Conservation (phyloP, 148 eudicot genomes). For the Rhododendron ferrugineum region DNA sequence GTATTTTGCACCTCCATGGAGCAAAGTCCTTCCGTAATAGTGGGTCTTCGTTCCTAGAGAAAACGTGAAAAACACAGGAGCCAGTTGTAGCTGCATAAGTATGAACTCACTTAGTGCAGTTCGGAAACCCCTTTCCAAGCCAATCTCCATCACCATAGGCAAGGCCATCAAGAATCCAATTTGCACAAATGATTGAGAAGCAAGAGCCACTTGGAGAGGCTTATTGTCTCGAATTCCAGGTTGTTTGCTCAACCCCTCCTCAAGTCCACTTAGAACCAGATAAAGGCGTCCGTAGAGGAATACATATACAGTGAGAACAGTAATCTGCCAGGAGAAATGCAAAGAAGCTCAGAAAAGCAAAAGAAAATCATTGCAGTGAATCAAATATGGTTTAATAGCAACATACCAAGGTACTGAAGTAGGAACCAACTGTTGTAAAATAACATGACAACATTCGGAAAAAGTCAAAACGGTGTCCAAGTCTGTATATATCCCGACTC, state of each 20-base stretch:
- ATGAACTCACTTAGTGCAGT: slow-evolving; percentile 87
- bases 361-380: not conserved
- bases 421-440: slow-evolving; percentile 93
- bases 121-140: slow-evolving; percentile 83
- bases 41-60: slow-evolving; percentile 98
- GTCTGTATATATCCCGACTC: slow-evolving; percentile 93
- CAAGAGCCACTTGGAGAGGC: slow-evolving; percentile 90
- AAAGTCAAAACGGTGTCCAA: slow-evolving; percentile 98
- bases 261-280: slow-evolving; percentile 95
- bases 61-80: slow-evolving; percentile 93
- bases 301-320: slow-evolving; percentile 90
- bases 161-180: slow-evolving; percentile 96
- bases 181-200: slow-evolving; percentile 96
- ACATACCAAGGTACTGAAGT: slow-evolving; percentile 88
- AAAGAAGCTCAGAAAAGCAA: slow-evolving; percentile 1
- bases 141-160: slow-evolving; percentile 99
- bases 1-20: slow-evolving; percentile 97
- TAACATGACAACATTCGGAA: slow-evolving; percentile 95
- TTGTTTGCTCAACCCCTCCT: slow-evolving; percentile 53
- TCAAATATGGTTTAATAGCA: not conserved
- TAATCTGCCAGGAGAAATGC: slow-evolving; percentile 52
- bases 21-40: slow-evolving; percentile 88
- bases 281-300: slow-evolving; percentile 94
- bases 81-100: slow-evolving; percentile 85
- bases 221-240: slow-evolving; percentile 52